These are phyloP conservation scores for Blastocystis hominis DNA, from an alignment of 352 stramenopile species.

Conservation along the genomic window DNA sequence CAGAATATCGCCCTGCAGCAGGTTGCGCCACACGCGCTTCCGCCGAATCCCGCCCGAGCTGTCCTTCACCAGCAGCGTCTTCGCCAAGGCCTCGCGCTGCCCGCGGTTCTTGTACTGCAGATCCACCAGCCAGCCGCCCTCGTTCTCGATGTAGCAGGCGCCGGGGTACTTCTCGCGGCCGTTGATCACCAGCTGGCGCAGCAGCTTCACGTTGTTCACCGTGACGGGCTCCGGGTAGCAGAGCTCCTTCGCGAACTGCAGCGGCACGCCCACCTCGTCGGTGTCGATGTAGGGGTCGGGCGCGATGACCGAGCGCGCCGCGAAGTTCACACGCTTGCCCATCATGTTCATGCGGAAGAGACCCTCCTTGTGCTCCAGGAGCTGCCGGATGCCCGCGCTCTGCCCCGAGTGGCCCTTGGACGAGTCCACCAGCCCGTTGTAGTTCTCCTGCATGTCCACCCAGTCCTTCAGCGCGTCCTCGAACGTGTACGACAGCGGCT, in stretches of 20 bases:
- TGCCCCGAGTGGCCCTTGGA: constrained; percentile 66
- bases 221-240: constrained; percentile 95
- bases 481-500: constrained; percentile 70
- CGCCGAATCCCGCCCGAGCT: constrained; percentile 63
- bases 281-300: constrained; percentile 97
- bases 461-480: constrained; percentile 82
- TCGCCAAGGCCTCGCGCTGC: constrained; percentile 85
- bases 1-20: constrained; percentile 92
- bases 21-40: constrained; percentile 90
- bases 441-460: constrained; percentile 87
- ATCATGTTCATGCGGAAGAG: constrained; percentile 97
- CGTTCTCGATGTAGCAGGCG: constrained; percentile 87
- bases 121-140: constrained; percentile 81
- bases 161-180: constrained; percentile 87
- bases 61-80: constrained; percentile 77
- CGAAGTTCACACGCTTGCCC: constrained; percentile 99
- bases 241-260: constrained; percentile 91
- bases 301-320: constrained; percentile 94
- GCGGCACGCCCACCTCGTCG: constrained; percentile 96
- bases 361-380: constrained; percentile 99
- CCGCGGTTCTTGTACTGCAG: constrained; percentile 80
- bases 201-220: constrained; percentile 89
- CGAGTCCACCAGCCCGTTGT: constrained; percentile 79
- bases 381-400: constrained; percentile 82
- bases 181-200: constrained; percentile 88